Evolutionary conservation across 139 green algal species (phyloP), one percentile per base, ranked within the genome.

Genomic region (Chlorella sp.): DNA sequence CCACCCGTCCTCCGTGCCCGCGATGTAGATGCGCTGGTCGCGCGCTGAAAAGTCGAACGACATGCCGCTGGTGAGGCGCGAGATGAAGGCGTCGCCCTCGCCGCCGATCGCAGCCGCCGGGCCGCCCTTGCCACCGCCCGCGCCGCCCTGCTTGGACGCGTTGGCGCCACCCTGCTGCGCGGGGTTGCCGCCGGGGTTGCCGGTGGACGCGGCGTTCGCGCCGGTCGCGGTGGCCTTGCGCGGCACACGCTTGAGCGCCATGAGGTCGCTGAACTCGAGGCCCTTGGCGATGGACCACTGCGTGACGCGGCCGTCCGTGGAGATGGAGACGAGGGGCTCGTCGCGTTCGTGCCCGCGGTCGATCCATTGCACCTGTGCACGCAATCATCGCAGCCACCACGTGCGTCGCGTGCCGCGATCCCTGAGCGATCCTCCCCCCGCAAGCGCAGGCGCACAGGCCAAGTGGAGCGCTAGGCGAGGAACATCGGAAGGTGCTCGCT

Each of bases 311-410:
- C 92, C 92, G 60, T 97, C 92, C 24, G 88, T 92, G n/a, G 88
- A 94, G 35, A 93, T 87, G 32, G 90, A 94, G 17, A 97, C 82
- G 31, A 97, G 83, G 31, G 76, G 65, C 83, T 97, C 92, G 49
- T 89, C 89, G 10, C 82, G 77, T 31, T 95, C 90, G 4, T 67
- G 62, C 23, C 86, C 89, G 26, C 81, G 67, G 77, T 91, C 85
- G 34, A 96, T 77, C 87, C 88, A 94, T 22, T 80, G 71, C 32
- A 96, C 72, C 72, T 85, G 69, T 24, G 33, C 31, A 29, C 42
- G 17, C 10, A 55, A 55, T 10, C 10, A 55, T 24, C 42, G 17
- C 42, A 55, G 17, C 42, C 42, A 17, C 42, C 42, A 55, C n/a
- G n/a, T n/a, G n/a, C n/a, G n/a, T n/a, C n/a, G n/a, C n/a, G n/a